A percentile compares a stretch with the other conserved stretches of the same genome.
Evolutionary conservation across 192 early-diverging fungal genomes (phyloP).

Genomic region (Linnemannia elongata): DNA sequence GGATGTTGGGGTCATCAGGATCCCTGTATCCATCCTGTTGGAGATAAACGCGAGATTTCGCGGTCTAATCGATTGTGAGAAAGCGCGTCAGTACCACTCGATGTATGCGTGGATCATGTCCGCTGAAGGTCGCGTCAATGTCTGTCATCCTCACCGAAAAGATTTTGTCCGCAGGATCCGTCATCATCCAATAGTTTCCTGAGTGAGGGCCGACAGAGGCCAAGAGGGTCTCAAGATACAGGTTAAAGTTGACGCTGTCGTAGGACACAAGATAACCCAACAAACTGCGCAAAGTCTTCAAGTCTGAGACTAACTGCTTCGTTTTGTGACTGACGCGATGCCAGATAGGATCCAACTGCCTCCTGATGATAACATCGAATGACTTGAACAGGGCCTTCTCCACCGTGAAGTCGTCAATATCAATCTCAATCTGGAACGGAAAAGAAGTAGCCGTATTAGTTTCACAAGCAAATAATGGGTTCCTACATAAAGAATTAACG

Average conservation of each 20-base stretch:
- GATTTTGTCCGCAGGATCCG: conserved; percentile 88
- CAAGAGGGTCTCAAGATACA: conserved; percentile 87
- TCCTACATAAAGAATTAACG: neutral
- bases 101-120: conserved; percentile 57
- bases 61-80: conserved; percentile 39
- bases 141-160: conserved; percentile 64
- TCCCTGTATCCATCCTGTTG: conserved; percentile 27
- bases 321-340: conserved; percentile 81
- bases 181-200: conserved; percentile 84
- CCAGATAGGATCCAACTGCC: conserved; percentile 90
- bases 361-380: conserved; percentile 85
- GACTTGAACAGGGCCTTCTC: conserved; percentile 89
- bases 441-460: neutral
- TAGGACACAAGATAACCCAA: conserved; percentile 86
- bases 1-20: conserved; percentile 68
- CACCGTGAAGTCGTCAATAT: conserved; percentile 85
- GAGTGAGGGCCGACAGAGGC: conserved; percentile 65
- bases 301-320: conserved; percentile 82
- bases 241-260: conserved; percentile 91
- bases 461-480: neutral
- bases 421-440: conserved; percentile 64
- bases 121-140: neutral
- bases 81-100: neutral
- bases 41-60: conserved; percentile 61
- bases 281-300: conserved; percentile 79